Evolutionary conservation across 176 grass and related monocot species (phyloP).

Genomic region (Canna indica): DNA sequence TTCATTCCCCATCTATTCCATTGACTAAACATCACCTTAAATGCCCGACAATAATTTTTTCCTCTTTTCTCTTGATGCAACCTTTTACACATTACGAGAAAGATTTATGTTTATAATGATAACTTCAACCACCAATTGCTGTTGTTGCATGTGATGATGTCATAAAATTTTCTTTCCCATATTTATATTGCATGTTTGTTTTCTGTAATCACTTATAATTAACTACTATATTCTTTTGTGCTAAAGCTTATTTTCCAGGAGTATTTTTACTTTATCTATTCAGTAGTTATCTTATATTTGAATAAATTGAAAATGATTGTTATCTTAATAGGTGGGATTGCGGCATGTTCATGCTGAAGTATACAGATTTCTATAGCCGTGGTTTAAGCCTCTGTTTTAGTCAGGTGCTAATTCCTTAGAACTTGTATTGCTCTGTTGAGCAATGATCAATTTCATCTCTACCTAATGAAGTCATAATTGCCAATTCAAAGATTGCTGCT

Average conservation of each 20-base stretch:
- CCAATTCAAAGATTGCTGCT: too few relatives aligned
- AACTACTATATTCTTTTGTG: background rate
- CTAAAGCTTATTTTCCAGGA: background rate
- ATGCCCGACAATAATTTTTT: too few relatives aligned
- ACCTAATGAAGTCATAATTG: background rate
- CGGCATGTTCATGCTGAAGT: slow-evolving; percentile 11
- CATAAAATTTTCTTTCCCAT: too few relatives aligned
- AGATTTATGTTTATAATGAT: background rate
- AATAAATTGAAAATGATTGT: background rate
- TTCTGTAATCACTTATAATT: background rate
- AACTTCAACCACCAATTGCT: background rate
- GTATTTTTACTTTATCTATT: background rate
- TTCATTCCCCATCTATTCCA: too few relatives aligned
- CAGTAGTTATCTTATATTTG: background rate
- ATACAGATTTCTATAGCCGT: slow-evolving; percentile 5
- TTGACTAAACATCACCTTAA: too few relatives aligned
- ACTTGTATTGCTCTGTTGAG: background rate
- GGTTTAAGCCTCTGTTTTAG: background rate
- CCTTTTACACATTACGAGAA: background rate
- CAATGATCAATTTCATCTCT: background rate
- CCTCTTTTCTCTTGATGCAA: background rate
- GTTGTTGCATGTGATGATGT: too few relatives aligned
- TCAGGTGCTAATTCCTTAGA: slow-evolving; percentile 1
- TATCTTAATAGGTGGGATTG: background rate
- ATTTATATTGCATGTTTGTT: background rate